phyloP scores from a whole-genome alignment of 2,329 filamentous ascomycete genomes.

The Zymoseptoria passerinii region DNA sequence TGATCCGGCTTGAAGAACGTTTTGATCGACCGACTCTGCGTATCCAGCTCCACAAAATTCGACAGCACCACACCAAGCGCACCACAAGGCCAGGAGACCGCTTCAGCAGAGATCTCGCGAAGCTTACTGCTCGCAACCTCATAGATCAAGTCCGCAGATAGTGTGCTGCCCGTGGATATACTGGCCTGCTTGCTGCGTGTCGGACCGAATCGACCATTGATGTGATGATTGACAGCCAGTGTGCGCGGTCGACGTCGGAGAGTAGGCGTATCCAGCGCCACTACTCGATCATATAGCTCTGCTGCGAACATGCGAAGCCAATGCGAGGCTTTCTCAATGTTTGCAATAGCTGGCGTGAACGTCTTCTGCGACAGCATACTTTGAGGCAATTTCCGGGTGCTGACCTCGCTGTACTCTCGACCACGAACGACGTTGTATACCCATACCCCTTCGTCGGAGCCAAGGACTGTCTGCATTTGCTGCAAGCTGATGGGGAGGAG shows the following conservation, averaged over 20 bases:
- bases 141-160: constrained; percentile 66
- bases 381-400: constrained; percentile 83
- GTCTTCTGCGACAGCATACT: constrained; percentile 96
- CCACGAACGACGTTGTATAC: constrained; percentile 78
- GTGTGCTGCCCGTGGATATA: constrained; percentile 65
- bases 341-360: constrained; percentile 76
- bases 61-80: constrained; percentile 75
- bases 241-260: constrained; percentile 78
- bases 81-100: constrained; percentile 76
- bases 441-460: constrained; percentile 79
- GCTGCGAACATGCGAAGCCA: constrained; percentile 90
- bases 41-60: background rate
- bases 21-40: background rate
- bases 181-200: constrained; percentile 65
- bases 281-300: constrained; percentile 80
- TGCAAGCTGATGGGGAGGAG: constrained; percentile 64
- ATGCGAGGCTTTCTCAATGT: constrained; percentile 65
- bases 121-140: constrained; percentile 69
- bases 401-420: constrained; percentile 80
- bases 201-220: constrained; percentile 55
- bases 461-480: constrained; percentile 67
- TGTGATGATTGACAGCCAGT: constrained; percentile 70
- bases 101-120: constrained; percentile 67
- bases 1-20: background rate
- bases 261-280: constrained; percentile 84